A percentile compares a stretch with the other conserved stretches of the same genome.
These are phyloP conservation scores for Blakeslea trispora DNA, from an alignment of 371 early-diverging fungal species.

Conservation along the genomic window DNA sequence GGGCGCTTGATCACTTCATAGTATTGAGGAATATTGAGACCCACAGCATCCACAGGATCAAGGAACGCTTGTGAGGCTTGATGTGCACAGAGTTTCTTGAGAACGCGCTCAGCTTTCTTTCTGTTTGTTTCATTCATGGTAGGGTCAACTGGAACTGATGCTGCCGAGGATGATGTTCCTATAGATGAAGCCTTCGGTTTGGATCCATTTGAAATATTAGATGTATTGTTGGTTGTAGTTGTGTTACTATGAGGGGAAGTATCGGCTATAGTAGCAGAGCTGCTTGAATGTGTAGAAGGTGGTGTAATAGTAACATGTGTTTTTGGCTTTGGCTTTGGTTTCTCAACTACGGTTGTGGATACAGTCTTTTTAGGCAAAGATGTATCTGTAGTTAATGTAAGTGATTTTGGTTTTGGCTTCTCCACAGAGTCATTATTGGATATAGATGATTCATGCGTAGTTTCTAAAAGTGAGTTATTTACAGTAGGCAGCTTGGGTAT, in stretches of 20 bases:
- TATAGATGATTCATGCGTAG: constrained; percentile 4
- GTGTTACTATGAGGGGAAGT: too few relatives aligned
- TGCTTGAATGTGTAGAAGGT: too few relatives aligned
- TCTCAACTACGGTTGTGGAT: background rate
- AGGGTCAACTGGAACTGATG: constrained; percentile 23
- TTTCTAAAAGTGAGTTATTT: constrained; percentile 61
- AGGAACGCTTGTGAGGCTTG: constrained; percentile 42
- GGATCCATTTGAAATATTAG: background rate
- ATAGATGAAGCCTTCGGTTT: too few relatives aligned
- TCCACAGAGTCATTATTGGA: constrained; percentile 9
- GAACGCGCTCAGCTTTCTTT: constrained; percentile 36
- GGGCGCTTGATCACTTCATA: constrained; percentile 87
- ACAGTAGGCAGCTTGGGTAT: background rate
- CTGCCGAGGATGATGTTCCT: constrained; percentile 1
- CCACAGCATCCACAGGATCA: constrained; percentile 80
- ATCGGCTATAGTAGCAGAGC: too few relatives aligned
- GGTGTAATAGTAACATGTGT: too few relatives aligned
- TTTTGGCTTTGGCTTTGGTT: too few relatives aligned
- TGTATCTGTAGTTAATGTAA: background rate
- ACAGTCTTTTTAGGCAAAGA: background rate
- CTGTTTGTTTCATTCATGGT: constrained; percentile 41
- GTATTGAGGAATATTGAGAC: constrained; percentile 89
- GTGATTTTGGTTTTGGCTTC: constrained; percentile 1
- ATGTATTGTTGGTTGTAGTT: background rate
- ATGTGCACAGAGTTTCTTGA: constrained; percentile 39